Evolutionary conservation across 345 rosid species (phyloP).

Genomic region (Citrus glauca): DNA sequence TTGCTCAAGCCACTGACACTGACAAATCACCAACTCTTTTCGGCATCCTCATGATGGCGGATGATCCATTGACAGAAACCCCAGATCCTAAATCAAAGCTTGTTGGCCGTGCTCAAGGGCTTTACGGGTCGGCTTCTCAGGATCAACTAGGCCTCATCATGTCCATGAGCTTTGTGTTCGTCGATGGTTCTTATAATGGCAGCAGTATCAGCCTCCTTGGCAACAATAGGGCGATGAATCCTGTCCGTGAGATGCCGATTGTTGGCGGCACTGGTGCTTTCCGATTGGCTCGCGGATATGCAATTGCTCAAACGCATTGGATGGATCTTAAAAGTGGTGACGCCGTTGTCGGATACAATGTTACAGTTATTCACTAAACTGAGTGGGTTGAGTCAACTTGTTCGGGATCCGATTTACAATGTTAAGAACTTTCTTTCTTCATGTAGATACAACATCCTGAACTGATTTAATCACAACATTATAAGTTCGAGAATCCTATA

Average conservation of each 20-base stretch:
- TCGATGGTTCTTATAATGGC: slow-evolving; percentile 56
- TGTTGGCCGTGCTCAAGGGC: slow-evolving; percentile 71
- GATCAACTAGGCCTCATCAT: slow-evolving; percentile 40
- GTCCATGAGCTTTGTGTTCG: slow-evolving; percentile 51
- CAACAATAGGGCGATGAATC: slow-evolving; percentile 30
- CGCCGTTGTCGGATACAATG: slow-evolving; percentile 60
- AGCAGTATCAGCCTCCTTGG: slow-evolving; percentile 61
- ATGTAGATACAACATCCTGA: no score
- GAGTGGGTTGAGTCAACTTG: no score
- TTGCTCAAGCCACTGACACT: slow-evolving; percentile 38
- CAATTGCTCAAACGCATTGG: slow-evolving; percentile 41
- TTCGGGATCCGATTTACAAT: no score
- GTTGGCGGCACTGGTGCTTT: slow-evolving; percentile 58
- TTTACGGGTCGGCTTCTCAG: slow-evolving; percentile 44
- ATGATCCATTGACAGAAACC: slow-evolving; percentile 52
- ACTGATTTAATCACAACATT: no score
- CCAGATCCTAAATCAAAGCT: slow-evolving; percentile 53
- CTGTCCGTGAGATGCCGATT: slow-evolving; percentile 57
- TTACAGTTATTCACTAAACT: slow-evolving; percentile 45
- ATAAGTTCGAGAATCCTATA: no score
- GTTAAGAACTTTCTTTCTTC: no score
- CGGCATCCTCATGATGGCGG: slow-evolving; percentile 46
- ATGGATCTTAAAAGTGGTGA: slow-evolving; percentile 38
- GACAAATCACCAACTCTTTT: slow-evolving; percentile 46
- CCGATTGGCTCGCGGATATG: slow-evolving; percentile 63